A percentile compares a stretch with the other conserved stretches of the same genome.
phyloP scores from a whole-genome alignment of 176 grass and related monocot genomes.

The Bonia amplexicaulis region DNA sequence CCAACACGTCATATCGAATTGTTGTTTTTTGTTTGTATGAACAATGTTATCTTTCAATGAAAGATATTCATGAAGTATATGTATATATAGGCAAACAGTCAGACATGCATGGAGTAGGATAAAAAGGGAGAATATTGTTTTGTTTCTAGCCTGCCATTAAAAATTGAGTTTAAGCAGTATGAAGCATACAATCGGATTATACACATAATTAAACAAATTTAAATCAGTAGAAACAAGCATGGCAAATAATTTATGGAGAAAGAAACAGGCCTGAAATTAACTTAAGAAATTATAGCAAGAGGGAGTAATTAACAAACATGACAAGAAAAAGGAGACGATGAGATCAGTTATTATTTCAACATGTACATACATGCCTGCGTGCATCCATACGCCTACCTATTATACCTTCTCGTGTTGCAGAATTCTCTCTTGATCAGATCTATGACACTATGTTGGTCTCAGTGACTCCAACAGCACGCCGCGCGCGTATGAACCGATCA shows the following conservation, averaged over 20 bases:
- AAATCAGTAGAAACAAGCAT: background rate
- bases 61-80: background rate
- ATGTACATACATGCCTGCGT: background rate
- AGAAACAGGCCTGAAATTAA: background rate
- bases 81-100: background rate
- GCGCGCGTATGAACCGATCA: background rate
- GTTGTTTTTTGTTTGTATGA: background rate
- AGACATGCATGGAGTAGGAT: background rate
- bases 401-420: background rate
- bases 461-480: background rate
- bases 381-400: background rate
- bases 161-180: background rate
- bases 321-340: background rate
- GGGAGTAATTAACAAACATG: background rate
- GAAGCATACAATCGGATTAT: background rate
- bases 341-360: background rate
- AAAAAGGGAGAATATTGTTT: background rate
- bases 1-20: conserved; percentile 22
- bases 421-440: background rate
- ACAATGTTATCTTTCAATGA: background rate
- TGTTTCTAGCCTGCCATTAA: background rate
- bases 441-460: background rate
- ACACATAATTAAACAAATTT: background rate
- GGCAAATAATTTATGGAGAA: background rate
- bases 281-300: background rate